Base-by-base conservation (phyloP, 768 basidiomycete genomes). In the Lentinula guzmanii region DNA sequence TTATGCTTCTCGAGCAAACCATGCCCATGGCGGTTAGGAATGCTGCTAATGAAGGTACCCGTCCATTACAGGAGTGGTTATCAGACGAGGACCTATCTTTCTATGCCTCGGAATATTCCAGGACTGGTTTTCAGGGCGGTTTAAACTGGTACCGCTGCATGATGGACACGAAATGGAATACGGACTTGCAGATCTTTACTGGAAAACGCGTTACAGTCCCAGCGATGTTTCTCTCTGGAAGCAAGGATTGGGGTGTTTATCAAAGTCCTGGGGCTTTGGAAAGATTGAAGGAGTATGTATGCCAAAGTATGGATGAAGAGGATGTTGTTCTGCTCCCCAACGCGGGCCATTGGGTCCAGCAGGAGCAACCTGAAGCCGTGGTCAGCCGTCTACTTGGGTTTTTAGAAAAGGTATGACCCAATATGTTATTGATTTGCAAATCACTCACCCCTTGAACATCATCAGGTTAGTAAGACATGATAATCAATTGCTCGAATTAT, bases 331-430 rank as follows among this genome's bases (percentile, higher is more conserved):
- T 87, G 46, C 70, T 86, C 8, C 71, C 79, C 2, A 80, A 79
- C 3, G 84, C 84, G 0, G 86, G 86, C 0, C 86, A 86, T 69
- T 86, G 86, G 86, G 82, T 81, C 16, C 84, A 83, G 67, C 83
- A 86, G 66, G 86, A 86, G 66, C 63, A 74, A 33, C 77, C 81
- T 11, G 75, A 75, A 48, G 72, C 65, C 11, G 77, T 86, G 15
- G 68, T 82, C 6, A 51, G 70, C 18, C 70, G 73, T 54, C 59
- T 86, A 58, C 53, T 77, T 54, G 61, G 68, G 33, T 85, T 86
- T 65, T 66, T 82, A 62, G 67, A 57, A 1, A 71, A 67, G 61
- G 64, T 72, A 55, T 10, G 10, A 18, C 21, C 8, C 18, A 13
- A 37, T 5, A 24, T 11, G 18, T 35, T 10, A 37, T 5, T 55